These are phyloP conservation scores for Smallanthus sonchifolius DNA, from an alignment of 129 eudicot species.

Conservation along the genomic window DNA sequence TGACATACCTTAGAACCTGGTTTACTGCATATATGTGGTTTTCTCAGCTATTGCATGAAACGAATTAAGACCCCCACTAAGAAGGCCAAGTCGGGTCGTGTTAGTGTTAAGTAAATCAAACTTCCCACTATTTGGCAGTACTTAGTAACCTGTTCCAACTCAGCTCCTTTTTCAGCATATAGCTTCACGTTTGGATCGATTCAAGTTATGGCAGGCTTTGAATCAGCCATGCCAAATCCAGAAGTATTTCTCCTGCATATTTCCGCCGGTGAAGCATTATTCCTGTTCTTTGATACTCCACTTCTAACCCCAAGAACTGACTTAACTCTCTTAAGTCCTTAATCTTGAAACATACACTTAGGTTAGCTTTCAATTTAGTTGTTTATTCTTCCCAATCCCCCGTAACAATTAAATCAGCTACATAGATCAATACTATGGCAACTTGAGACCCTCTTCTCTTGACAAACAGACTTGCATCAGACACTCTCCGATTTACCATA, in stretches of 20 bases:
- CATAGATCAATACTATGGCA: neutral
- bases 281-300: neutral
- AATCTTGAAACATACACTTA: neutral
- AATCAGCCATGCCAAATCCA: neutral
- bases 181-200: neutral
- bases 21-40: neutral
- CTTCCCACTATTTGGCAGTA: neutral
- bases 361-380: neutral
- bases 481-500: too few relatives aligned
- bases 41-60: neutral
- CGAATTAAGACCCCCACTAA: neutral
- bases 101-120: neutral
- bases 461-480: neutral
- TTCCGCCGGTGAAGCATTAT: neutral
- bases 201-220: too few relatives aligned
- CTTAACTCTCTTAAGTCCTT: neutral
- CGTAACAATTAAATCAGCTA: neutral
- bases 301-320: neutral
- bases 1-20: neutral
- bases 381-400: neutral
- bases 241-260: neutral
- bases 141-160: neutral
- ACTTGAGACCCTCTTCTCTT: neutral
- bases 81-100: neutral
- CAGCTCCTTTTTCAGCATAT: neutral